These are phyloP conservation scores for Aegilops umbellulata DNA, from an alignment of 176 grass and related monocot genomes.

Conservation along the genomic window DNA sequence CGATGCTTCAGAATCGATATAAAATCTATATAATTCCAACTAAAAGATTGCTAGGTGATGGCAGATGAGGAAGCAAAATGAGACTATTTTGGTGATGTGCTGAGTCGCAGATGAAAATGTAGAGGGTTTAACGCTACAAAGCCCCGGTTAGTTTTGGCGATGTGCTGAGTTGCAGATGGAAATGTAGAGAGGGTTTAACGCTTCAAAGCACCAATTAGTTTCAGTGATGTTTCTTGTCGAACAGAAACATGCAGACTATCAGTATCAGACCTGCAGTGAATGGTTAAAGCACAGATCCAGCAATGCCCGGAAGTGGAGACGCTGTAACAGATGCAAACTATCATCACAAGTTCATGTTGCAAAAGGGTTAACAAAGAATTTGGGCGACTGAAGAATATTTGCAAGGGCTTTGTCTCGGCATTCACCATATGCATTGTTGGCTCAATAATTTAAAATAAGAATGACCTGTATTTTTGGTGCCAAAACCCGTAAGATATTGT, in stretches of 20 bases:
- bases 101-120: background rate
- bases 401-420: background rate
- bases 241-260: background rate
- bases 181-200: background rate
- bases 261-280: too few relatives aligned
- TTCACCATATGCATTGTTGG: background rate
- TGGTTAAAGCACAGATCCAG: too few relatives aligned
- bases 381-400: too few relatives aligned
- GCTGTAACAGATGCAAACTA: too few relatives aligned
- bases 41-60: background rate
- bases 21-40: too few relatives aligned
- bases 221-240: constrained; percentile 69
- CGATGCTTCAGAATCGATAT: background rate
- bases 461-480: background rate
- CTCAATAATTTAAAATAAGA: background rate
- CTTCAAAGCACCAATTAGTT: background rate
- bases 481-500: background rate
- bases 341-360: too few relatives aligned
- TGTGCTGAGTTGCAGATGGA: background rate
- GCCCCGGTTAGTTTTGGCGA: background rate
- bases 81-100: background rate
- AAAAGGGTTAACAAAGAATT: too few relatives aligned
- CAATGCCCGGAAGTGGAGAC: too few relatives aligned
- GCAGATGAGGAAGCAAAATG: background rate
- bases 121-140: background rate